Percentiles rank a stretch among this genome's conserved stretches.
phyloP scores from a whole-genome alignment of 208 protist species.

The Angomonas deanei region DNA sequence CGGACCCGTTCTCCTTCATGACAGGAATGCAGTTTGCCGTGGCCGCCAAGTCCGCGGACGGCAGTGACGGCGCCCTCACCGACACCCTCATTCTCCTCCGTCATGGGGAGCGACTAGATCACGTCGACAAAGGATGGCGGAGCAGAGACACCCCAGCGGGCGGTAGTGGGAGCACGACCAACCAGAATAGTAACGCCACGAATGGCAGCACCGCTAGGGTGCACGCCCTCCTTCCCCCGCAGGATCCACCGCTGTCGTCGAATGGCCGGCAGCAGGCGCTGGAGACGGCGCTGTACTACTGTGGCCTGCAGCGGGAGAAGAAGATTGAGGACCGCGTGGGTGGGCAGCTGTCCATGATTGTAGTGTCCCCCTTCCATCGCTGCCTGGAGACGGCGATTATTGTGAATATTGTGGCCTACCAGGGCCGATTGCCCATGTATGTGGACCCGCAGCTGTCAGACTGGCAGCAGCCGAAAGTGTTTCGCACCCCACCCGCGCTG shows the following conservation, averaged over 20 bases:
- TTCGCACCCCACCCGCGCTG: conserved; percentile 45
- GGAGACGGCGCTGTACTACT: conserved; percentile 70
- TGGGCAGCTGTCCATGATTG: conserved; percentile 54
- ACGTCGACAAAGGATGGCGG: conserved; percentile 64
- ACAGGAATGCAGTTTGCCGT: conserved; percentile 48
- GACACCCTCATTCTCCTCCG: conserved; percentile 67
- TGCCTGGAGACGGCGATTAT: conserved; percentile 79
- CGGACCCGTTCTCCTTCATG: conserved; percentile 23
- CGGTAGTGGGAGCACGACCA: not conserved
- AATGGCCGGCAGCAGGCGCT: conserved; percentile 65
- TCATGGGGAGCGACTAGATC: conserved; percentile 78
- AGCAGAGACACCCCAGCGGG: no score
- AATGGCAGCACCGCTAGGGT: not conserved
- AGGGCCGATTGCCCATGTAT: conserved; percentile 62
- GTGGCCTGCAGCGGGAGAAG: conserved; percentile 30
- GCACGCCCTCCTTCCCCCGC: conserved; percentile 33
- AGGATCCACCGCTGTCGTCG: conserved; percentile 78
- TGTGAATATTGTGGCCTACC: conserved; percentile 72
- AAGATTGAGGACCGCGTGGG: conserved; percentile 51
- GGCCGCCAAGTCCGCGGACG: conserved; percentile 30
- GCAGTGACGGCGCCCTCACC: conserved; percentile 21
- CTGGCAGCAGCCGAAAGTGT: conserved; percentile 74
- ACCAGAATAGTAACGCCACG: not conserved
- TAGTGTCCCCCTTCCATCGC: conserved; percentile 78
- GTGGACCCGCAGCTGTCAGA: conserved; percentile 73